These are phyloP conservation scores for Salix caprea DNA, from an alignment of 345 rosid species.

Conservation along the genomic window DNA sequence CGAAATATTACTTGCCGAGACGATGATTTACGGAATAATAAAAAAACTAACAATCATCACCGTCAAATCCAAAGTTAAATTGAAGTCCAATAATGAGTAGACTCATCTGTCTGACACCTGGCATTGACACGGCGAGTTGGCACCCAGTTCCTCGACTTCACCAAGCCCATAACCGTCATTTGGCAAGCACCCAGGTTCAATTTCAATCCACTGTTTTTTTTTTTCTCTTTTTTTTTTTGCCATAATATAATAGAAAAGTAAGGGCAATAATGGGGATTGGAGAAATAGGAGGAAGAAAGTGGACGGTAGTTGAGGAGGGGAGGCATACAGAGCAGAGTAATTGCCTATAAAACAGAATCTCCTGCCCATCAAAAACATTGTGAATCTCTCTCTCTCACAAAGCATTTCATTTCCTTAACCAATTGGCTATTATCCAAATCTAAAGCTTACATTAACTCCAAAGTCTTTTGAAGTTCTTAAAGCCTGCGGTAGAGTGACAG, in stretches of 20 bases:
- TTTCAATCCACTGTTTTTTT: neutral
- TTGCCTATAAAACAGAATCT: slow-evolving; percentile 14
- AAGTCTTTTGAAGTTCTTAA: neutral
- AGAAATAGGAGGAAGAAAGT: neutral
- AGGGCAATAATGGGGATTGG: neutral
- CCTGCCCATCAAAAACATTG: neutral
- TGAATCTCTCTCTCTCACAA: neutral
- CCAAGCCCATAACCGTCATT: neutral
- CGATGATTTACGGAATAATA: neutral
- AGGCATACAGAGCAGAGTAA: neutral
- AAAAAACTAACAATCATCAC: neutral
- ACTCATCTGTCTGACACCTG: neutral
- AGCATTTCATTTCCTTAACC: neutral
- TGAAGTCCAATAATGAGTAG: neutral
- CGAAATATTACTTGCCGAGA: neutral
- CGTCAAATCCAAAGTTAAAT: neutral
- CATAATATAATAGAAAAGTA: neutral
- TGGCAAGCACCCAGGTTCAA: neutral
- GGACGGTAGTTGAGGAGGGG: neutral
- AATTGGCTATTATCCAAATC: neutral
- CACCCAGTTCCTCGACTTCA: neutral
- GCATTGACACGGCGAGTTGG: neutral
- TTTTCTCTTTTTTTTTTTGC: neutral
- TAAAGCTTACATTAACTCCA: neutral
- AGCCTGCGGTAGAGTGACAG: neutral